These are phyloP conservation scores for Ophiostoma tasmaniense DNA, from an alignment of 2,329 filamentous ascomycete genomes.

Conservation along the genomic window DNA sequence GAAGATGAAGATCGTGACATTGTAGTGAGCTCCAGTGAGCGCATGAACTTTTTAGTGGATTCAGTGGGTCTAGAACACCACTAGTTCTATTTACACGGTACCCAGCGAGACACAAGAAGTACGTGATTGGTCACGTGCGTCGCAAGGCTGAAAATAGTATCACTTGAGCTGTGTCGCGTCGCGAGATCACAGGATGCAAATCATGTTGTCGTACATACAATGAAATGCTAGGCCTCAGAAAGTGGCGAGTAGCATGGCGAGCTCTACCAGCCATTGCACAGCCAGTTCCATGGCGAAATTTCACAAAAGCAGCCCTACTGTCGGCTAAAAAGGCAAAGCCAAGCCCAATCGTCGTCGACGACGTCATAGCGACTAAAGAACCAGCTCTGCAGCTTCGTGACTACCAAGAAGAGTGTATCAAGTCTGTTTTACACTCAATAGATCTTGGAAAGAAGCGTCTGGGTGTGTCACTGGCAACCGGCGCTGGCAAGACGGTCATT, in stretches of 20 bases:
- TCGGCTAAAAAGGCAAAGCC: background rate
- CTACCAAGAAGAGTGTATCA: constrained; percentile 89
- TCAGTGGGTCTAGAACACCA: background rate
- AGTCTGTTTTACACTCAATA: constrained; percentile 64
- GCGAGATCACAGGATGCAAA: background rate
- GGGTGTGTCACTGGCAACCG: constrained; percentile 79
- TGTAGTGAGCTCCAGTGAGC: background rate
- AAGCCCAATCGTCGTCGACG: background rate
- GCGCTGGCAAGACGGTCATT: constrained; percentile 87
- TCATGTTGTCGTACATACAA: background rate
- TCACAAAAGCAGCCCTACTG: background rate
- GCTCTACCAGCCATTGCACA: background rate
- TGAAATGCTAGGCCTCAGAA: background rate
- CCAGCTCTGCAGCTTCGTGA: constrained; percentile 54
- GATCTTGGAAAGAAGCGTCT: constrained; percentile 65
- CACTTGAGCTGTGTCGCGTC: background rate
- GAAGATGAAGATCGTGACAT: background rate
- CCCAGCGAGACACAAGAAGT: background rate
- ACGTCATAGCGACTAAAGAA: constrained; percentile 9
- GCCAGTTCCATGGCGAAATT: background rate
- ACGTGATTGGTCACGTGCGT: background rate
- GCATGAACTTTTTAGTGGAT: background rate
- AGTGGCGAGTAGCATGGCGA: constrained; percentile 12
- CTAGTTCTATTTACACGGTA: background rate
- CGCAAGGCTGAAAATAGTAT: background rate